Base-by-base conservation (phyloP, 2,329 filamentous ascomycete genomes). In the Tolypocladium nubicola region DNA sequence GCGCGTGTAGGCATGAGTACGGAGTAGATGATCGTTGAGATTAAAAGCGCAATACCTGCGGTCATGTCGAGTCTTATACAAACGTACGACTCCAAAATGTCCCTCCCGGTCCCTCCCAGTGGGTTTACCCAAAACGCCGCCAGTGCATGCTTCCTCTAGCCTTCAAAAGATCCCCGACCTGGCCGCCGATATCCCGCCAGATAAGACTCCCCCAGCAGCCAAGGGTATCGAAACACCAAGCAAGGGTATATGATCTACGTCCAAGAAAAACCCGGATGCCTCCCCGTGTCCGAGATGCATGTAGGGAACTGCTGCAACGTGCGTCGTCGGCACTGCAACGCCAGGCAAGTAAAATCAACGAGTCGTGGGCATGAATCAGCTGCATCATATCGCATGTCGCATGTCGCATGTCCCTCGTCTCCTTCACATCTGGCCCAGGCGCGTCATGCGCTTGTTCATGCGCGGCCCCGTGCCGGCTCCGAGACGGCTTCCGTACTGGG, bases 401-500 rank as follows among this genome's bases (percentile, higher is more conserved):
- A 26, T 13, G 14, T 23, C 35, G 21, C 35, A 37, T 23, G 7
- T 19, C 11, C 35, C 13, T 53, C 35, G 52, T 43, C 4, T 33
- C 30, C 4, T 14, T 55, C 30, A 59, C 50, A 59, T 59, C 35
- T 56, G 50, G 16, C 81, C 81, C 55, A 84, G 67, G 60, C 82
- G 75, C 59, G 82, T 85, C 75, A 80, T 83, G 62, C 82, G 77
- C 74, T 84, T 84, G 72, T 84, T 81, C 80, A 84, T 82, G 61
- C 72, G 74, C 54, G 79, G 76, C 16, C 60, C 57, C 47, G 58
- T 50, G n/a, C 62, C 61, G 26, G 58, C 58, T 33, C 55, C 59
- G 41, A 58, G 47, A 38, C 59, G 61, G 43, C 58, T 57, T 16
- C 60, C 61, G 14, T 57, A 59, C 13, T 57, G 57, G 23, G 57